Percentiles rank a stretch among this genome's conserved stretches.
These are phyloP conservation scores for Candida krabiensis DNA, from an alignment of 805 yeast species.

Conservation along the genomic window DNA sequence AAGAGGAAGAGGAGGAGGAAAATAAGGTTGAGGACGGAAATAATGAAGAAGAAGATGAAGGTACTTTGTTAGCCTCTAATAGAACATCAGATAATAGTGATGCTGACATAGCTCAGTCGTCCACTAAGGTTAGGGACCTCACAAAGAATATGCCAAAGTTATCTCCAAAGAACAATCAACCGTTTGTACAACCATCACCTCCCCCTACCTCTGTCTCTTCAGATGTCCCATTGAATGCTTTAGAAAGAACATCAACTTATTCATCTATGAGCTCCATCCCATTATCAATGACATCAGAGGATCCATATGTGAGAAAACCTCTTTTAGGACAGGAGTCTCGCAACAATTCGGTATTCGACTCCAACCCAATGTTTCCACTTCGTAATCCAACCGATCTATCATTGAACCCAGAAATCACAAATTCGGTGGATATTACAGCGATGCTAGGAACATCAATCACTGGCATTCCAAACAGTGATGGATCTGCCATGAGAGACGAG, in stretches of 20 bases:
- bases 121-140: too few species aligned
- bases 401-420: constrained; percentile 16
- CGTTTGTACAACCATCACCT: too few species aligned
- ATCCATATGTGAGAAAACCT: constrained; percentile 18
- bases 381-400: constrained; percentile 22
- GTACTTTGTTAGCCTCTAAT: constrained; percentile 1
- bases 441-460: constrained; percentile 21
- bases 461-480: constrained; percentile 4
- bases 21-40: neutral
- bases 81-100: neutral
- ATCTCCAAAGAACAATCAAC: too few species aligned
- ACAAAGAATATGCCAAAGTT: neutral
- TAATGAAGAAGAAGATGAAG: constrained; percentile 7
- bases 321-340: constrained; percentile 19
- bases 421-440: constrained; percentile 24
- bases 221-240: neutral
- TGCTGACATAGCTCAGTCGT: neutral
- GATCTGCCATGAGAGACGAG: constrained; percentile 10
- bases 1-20: neutral
- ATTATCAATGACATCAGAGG: constrained; percentile 19
- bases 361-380: constrained; percentile 2
- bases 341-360: constrained; percentile 11
- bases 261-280: constrained; percentile 19
- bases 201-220: neutral
- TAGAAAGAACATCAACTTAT: constrained; percentile 15